Conservation (phyloP, 257 asterid species). For the Linderniella brevidens region DNA sequence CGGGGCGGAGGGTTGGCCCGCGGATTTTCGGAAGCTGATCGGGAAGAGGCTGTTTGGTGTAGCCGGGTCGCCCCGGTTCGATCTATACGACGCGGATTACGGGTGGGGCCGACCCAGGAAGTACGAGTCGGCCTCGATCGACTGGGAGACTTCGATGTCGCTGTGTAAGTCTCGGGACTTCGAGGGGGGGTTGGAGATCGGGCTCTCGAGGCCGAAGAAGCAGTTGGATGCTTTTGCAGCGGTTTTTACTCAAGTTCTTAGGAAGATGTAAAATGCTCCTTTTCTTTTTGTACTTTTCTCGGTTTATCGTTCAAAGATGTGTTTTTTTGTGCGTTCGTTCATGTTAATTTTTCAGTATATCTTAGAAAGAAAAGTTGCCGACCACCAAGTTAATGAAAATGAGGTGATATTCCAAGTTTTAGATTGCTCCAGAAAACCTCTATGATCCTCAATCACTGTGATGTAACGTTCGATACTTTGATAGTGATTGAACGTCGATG, state of each 20-base stretch:
- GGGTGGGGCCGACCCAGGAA: constrained; percentile 36
- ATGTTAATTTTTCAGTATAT: too few species aligned
- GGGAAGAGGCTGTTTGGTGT: constrained; percentile 12
- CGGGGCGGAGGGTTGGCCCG: constrained; percentile 12
- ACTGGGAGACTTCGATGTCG: constrained; percentile 12
- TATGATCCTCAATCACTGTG: too few species aligned
- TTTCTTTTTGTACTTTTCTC: too few species aligned
- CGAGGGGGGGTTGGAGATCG: constrained; percentile 25
- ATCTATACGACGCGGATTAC: constrained; percentile 20
- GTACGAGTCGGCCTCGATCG: constrained; percentile 17
- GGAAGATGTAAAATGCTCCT: not conserved
- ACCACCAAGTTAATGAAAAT: too few species aligned
- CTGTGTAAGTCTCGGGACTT: constrained; percentile 15
- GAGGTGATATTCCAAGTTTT: too few species aligned
- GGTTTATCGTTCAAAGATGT: too few species aligned
- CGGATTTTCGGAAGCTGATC: not conserved
- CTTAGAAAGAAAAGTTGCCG: too few species aligned
- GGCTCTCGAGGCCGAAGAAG: constrained; percentile 11
- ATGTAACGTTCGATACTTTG: too few species aligned
- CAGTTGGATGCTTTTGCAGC: constrained; percentile 18
- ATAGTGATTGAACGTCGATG: too few species aligned
- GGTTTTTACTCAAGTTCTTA: constrained; percentile 9
- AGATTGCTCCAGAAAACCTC: too few species aligned
- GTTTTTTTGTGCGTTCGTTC: too few species aligned
- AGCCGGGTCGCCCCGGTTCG: constrained; percentile 15